Evolutionary conservation across 345 rosid genomes (phyloP).

Genomic region (Diplotaxis tenuifolia): DNA sequence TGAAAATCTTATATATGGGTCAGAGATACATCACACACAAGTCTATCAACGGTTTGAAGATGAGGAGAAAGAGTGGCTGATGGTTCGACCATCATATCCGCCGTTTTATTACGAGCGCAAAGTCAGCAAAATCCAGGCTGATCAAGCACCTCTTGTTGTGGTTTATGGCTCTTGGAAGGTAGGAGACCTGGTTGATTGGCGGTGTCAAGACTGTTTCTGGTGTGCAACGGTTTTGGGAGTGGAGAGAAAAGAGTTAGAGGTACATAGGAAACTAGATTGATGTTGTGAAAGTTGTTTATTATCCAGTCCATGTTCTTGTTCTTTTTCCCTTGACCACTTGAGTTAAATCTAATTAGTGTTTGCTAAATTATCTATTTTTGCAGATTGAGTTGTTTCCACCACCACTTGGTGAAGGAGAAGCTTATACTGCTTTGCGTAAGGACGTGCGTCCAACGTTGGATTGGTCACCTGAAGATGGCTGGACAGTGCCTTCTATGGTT

Average conservation of each 20-base stretch:
- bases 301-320: neutral
- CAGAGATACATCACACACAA: constrained; percentile 6
- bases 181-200: constrained; percentile 33
- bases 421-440: neutral
- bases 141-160: constrained; percentile 7
- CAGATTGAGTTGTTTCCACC: constrained; percentile 27
- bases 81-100: constrained; percentile 31
- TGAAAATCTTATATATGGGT: neutral
- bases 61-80: neutral
- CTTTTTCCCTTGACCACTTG: neutral
- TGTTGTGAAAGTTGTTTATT: neutral
- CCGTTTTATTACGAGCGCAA: constrained; percentile 12
- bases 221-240: neutral
- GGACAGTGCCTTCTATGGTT: constrained; percentile 32
- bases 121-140: neutral
- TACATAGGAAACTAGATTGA: neutral
- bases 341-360: neutral
- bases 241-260: neutral
- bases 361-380: neutral
- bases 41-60: constrained; percentile 8
- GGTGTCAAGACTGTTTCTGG: constrained; percentile 5
- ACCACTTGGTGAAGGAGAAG: constrained; percentile 26
- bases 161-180: constrained; percentile 19
- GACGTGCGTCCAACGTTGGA: constrained; percentile 29
- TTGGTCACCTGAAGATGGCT: constrained; percentile 26